Conservation (phyloP, 177 flowering plant genomes). For the Vitis hybrid region DNA sequence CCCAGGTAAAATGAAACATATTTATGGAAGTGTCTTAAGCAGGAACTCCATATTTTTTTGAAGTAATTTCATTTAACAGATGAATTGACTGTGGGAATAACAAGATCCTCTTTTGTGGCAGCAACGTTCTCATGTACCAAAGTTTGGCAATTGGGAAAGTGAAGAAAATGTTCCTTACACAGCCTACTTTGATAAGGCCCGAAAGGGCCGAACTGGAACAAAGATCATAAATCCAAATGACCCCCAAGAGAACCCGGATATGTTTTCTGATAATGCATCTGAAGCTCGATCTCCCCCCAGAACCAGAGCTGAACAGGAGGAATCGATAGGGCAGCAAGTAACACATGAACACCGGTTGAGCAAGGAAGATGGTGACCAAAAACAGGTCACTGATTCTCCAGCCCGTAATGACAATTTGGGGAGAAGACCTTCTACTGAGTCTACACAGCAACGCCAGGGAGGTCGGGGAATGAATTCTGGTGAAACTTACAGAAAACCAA, state of each 20-base stretch:
- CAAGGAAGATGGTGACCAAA: constrained; percentile 48
- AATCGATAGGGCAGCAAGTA: constrained; percentile 18
- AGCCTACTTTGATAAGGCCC: constrained; percentile 74
- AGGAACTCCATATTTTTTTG: too few species aligned
- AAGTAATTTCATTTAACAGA: too few species aligned
- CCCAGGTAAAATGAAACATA: too few species aligned
- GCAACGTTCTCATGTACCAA: constrained; percentile 67
- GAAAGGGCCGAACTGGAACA: constrained; percentile 55
- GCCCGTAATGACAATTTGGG: constrained; percentile 34
- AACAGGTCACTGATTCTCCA: constrained; percentile 36
- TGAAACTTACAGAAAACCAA: constrained; percentile 21
- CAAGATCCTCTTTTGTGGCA: constrained; percentile 21
- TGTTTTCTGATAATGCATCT: constrained; percentile 27
- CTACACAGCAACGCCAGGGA: constrained; percentile 19
- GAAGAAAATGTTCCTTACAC: constrained; percentile 80
- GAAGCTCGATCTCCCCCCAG: constrained; percentile 28
- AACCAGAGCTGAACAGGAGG: constrained; percentile 30
- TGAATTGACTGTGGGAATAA: too few species aligned
- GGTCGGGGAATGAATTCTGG: constrained; percentile 34
- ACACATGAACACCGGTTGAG: constrained; percentile 33
- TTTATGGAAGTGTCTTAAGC: too few species aligned
- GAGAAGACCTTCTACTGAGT: constrained; percentile 23
- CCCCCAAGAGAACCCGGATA: constrained; percentile 63
- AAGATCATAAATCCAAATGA: constrained; percentile 76
- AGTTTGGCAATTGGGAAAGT: constrained; percentile 82